A percentile compares a stretch with the other conserved stretches of the same genome.
phyloP scores from a whole-genome alignment of 352 stramenopile genomes.

The Globisporangium polare region DNA sequence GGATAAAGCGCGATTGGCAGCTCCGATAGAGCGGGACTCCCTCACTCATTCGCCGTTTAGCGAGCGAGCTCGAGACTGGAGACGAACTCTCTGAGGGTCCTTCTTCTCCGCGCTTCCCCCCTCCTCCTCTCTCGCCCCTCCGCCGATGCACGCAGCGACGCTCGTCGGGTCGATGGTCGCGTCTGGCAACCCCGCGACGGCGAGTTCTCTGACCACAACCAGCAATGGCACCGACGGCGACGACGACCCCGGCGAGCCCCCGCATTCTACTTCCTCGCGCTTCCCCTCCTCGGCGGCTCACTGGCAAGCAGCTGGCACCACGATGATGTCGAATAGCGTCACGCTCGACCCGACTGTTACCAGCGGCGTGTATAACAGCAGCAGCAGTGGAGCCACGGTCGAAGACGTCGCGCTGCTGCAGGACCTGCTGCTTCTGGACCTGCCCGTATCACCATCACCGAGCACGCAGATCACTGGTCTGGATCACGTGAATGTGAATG shows the following conservation, averaged over 20 bases:
- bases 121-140: not conserved
- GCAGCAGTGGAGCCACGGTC: not conserved
- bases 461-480: not conserved
- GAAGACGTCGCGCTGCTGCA: conserved; percentile 15
- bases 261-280: not conserved
- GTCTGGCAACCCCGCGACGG: not conserved
- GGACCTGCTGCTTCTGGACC: conserved; percentile 12
- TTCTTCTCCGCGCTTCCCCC: not conserved
- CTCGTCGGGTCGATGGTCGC: conserved; percentile 5
- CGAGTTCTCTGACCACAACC: not conserved
- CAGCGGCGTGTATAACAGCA: not conserved
- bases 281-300: not conserved
- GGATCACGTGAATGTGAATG: too few species aligned
- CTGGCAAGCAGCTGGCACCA: not conserved
- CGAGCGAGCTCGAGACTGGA: not conserved
- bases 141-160: conserved; percentile 6
- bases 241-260: conserved; percentile 7
- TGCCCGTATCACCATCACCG: not conserved
- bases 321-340: not conserved
- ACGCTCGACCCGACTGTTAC: not conserved
- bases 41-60: not conserved
- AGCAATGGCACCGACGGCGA: conserved; percentile 4
- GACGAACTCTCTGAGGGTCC: not conserved
- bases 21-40: too few species aligned
- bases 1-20: not conserved